Evolutionary conservation across 129 eudicot species (phyloP), one percentile per base, ranked within the genome.

Genomic region (Rutidosis leptorrhynchoides): DNA sequence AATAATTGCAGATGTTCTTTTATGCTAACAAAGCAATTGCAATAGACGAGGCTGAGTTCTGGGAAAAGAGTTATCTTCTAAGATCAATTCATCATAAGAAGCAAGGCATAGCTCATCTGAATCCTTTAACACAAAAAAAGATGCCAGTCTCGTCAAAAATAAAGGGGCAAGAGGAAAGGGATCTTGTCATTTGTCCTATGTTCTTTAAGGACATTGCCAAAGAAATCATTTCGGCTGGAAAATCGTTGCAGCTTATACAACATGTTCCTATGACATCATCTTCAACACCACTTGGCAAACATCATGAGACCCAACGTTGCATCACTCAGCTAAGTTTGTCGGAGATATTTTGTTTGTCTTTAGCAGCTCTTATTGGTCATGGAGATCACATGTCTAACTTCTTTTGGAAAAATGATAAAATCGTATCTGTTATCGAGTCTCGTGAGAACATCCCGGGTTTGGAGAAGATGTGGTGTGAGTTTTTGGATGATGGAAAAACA

Each of bases 51-150:
- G 82, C 99, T 69, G 96, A 83, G 22, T 93, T 93, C 71, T 93
- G 96, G 96, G 99, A 93, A 78, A 89, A 86, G 83, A 88, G 99
- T 83, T 93, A 82, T 79, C 81, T 76, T 57, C 74, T 74, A 40
- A 82, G 95, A 80, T 70, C 85, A 29, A 67, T 72, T 19, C 76
- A 72, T 25, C 60, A 68, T 61, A 62, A 77, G 67, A 83, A 78
- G 73, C 68, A 69, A 40, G 79, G 65, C 8, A 6, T 32, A 55
- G 73, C 70, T 73, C 63, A 68, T 58, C 28, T 58, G 20, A 66
- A 24, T 23, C 57, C 74, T 27, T 68, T 22, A 21, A 28, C 68
- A 45, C 78, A 65, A 43, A 82, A 74, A 64, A 78, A 70, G 65
- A 53, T 72, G 52, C 6, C 71, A 10, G 68, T 76, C 60, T 64